phyloP scores from a whole-genome alignment of 2,329 filamentous ascomycete genomes.

The Scleromitrula shiraiana region DNA sequence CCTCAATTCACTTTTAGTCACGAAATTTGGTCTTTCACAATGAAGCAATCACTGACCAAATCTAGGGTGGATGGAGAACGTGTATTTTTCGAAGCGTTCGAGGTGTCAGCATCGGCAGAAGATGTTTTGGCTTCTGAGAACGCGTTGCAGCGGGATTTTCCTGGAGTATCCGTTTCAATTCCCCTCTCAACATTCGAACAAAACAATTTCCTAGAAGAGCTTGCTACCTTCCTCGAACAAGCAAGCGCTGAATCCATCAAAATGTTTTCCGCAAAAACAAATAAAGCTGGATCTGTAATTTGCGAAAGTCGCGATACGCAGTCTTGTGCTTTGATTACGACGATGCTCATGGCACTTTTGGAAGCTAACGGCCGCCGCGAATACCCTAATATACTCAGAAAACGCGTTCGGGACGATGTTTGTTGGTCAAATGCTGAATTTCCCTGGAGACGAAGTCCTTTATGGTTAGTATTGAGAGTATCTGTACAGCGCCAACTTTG shows the following conservation, averaged over 20 bases:
- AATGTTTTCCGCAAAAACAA: conserved; percentile 41
- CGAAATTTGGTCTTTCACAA: conserved; percentile 14
- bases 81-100: conserved; percentile 52
- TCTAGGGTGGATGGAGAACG: conserved; percentile 10
- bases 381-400: conserved; percentile 37
- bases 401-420: conserved; percentile 56
- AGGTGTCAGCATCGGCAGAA: conserved; percentile 46
- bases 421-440: conserved; percentile 36
- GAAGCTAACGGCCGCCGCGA: conserved; percentile 42
- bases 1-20: no score
- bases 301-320: conserved; percentile 50
- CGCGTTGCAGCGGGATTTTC: conserved; percentile 52
- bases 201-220: conserved; percentile 36
- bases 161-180: conserved; percentile 45
- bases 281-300: conserved; percentile 42
- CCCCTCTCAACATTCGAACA: conserved; percentile 32
- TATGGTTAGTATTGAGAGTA: conserved; percentile 56
- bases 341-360: conserved; percentile 53
- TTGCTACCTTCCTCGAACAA: conserved; percentile 48
- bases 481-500: conserved; percentile 44
- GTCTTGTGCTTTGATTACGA: conserved; percentile 48
- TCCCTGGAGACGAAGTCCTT: conserved; percentile 55
- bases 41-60: not conserved
- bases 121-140: conserved; percentile 43
- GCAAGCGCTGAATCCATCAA: conserved; percentile 46